phyloP scores from a whole-genome alignment of 345 rosid species.

The Populus pruinosa region DNA sequence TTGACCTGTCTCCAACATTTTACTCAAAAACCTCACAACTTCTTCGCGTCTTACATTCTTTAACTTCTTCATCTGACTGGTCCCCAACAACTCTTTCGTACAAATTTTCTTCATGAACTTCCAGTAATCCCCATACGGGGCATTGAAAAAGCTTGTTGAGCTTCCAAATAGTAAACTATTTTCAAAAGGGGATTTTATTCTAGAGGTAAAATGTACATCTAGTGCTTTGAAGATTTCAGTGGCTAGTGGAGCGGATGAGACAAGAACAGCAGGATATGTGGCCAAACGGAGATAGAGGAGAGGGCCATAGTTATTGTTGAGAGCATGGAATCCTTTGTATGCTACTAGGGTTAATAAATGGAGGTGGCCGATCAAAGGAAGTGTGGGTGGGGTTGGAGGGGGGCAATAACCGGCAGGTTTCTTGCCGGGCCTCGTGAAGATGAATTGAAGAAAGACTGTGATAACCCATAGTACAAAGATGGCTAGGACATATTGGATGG shows the following conservation, averaged over 20 bases:
- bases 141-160: conserved; percentile 22
- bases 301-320: background rate
- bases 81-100: conserved; percentile 13
- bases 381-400: conserved; percentile 42
- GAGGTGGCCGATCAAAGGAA: conserved; percentile 43
- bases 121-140: conserved; percentile 46
- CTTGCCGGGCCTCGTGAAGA: background rate
- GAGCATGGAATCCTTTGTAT: conserved; percentile 27
- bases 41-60: conserved; percentile 13
- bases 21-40: background rate
- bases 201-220: conserved; percentile 21
- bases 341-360: conserved; percentile 29
- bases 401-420: conserved; percentile 5
- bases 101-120: conserved; percentile 44
- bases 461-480: background rate
- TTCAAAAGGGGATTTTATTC: conserved; percentile 18
- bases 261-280: background rate
- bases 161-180: conserved; percentile 25
- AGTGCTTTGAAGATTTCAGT: conserved; percentile 6
- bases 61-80: conserved; percentile 8
- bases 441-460: background rate
- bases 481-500: background rate
- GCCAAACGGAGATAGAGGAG: background rate
- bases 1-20: background rate
- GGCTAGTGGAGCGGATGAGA: background rate